phyloP scores from a whole-genome alignment of 2,329 filamentous ascomycete species.

The Xylaria sp. region DNA sequence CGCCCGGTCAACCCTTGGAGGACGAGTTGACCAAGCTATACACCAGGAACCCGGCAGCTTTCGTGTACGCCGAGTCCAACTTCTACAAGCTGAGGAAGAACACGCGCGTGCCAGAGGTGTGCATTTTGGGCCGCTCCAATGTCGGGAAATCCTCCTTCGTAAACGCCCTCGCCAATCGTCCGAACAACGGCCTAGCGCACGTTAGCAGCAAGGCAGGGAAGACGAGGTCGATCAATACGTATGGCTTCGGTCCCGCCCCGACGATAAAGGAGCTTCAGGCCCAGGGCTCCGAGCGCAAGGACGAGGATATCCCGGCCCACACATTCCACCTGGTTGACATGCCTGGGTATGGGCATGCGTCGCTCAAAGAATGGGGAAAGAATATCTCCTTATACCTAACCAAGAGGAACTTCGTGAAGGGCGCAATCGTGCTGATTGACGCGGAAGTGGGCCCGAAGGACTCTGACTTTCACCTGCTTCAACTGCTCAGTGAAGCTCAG shows the following conservation, averaged over 20 bases:
- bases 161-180: conserved; percentile 77
- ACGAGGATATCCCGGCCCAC: conserved; percentile 56
- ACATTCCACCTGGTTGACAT: conserved; percentile 62
- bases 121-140: conserved; percentile 87
- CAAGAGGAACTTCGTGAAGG: conserved; percentile 58
- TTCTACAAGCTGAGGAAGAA: conserved; percentile 63
- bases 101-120: conserved; percentile 68
- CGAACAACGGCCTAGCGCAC: conserved; percentile 56
- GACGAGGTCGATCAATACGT: conserved; percentile 66
- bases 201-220: conserved; percentile 63
- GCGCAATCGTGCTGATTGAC: conserved; percentile 64
- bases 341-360: conserved; percentile 61
- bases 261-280: conserved; percentile 42
- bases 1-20: conserved; percentile 40
- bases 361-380: conserved; percentile 61
- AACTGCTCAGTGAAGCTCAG: conserved; percentile 57
- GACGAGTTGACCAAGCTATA: conserved; percentile 43
- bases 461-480: conserved; percentile 59
- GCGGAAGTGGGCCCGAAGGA: conserved; percentile 62
- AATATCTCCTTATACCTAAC: conserved; percentile 63
- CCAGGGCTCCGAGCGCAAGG: conserved; percentile 37
- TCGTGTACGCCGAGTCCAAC: conserved; percentile 43
- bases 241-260: conserved; percentile 59
- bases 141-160: conserved; percentile 90
- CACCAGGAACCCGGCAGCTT: conserved; percentile 42